Evolutionary conservation across 2,329 filamentous ascomycete genomes (phyloP), one percentile per base, ranked within the genome.

Genomic region (Didymella arachidicola): DNA sequence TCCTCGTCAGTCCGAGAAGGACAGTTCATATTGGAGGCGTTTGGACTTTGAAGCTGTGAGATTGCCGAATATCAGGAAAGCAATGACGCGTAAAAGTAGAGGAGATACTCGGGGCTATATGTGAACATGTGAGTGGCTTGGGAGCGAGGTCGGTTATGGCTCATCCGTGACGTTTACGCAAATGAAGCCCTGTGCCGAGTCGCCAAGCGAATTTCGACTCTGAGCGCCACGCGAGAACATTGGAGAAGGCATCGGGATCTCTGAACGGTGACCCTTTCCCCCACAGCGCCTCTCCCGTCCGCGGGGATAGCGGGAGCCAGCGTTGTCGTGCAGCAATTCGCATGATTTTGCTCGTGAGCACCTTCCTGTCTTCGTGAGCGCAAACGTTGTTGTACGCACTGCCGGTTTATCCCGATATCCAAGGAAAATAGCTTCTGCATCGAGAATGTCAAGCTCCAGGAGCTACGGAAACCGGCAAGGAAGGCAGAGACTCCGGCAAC

Each of bases 1-100:
- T 71, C 65, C 6, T 72, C 68, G 51, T 72, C 72, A 39, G 64
- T 70, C 50, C 45, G 39, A 25, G 71, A 73, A 25, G 71, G 71
- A 53, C 70, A 73, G 39, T 73, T 74, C 71, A 74, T 74, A n/a
- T 34, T 61, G 54, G 7, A 22, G 44, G 44, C 25, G 48, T 16
- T 10, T 7, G n/a, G 36, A 25, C 29, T 32, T 8, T 45, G n/a
- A 44, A n/a, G 11, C 29, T 6, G 39, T 25, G 39, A 34, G 34
- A 30, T 39, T 44, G 34, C 38, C n/a, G 39, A 59, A 43, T 29
- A 27, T 18, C 22, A 46, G 36, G 39, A 32, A 32, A 63, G 38
- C 43, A 61, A 67, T 63, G 64, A 67, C 64, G 60, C 60, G 60
- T 44, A 64, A 59, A 60, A 27, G 18, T 38, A 53, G 43, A 55